A percentile compares a stretch with the other conserved stretches of the same genome.
These are phyloP conservation scores for Diaporthe capsici DNA, from an alignment of 2,329 filamentous ascomycete species.

Conservation along the genomic window DNA sequence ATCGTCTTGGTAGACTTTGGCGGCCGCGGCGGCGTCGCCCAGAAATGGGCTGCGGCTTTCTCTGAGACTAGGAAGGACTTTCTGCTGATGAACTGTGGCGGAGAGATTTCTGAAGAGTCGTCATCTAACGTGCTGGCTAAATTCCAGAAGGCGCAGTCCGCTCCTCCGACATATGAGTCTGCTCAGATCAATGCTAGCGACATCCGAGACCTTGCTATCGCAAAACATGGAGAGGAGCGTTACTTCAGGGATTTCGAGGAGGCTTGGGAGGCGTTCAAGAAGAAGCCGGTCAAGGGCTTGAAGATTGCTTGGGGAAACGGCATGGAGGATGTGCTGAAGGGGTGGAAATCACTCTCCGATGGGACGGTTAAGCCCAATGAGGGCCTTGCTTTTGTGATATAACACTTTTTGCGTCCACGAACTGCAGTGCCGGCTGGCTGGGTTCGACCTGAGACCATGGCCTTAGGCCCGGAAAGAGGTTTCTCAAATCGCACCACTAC, in stretches of 20 bases:
- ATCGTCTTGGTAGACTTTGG: slow-evolving; percentile 30
- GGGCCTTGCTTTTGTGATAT: slow-evolving; percentile 19
- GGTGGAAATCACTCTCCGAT: slow-evolving; percentile 2
- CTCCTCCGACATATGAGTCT: slow-evolving; percentile 11
- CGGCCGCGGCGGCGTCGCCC: slow-evolving; percentile 8
- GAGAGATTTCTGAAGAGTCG: slow-evolving; percentile 9
- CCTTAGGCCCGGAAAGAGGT: not conserved
- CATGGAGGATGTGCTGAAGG: slow-evolving; percentile 19
- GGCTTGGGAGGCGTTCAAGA: slow-evolving; percentile 9
- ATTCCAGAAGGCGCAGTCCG: not conserved
- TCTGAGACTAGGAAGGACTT: not conserved
- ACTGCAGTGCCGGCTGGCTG: not conserved
- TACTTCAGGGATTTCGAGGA: slow-evolving; percentile 15
- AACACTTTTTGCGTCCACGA: not conserved
- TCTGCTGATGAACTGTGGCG: not conserved
- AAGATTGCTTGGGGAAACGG: not conserved
- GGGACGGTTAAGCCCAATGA: slow-evolving; percentile 10
- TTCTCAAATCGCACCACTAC: not conserved
- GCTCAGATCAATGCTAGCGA: slow-evolving; percentile 28
- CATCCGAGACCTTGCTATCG: slow-evolving; percentile 23
- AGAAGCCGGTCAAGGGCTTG: not conserved
- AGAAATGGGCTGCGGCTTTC: slow-evolving; percentile 7
- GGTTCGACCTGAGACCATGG: not conserved
- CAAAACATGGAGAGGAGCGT: slow-evolving; percentile 3
- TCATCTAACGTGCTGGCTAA: not conserved